A percentile compares a stretch with the other conserved stretches of the same genome.
phyloP scores from a whole-genome alignment of 2,329 filamentous ascomycete genomes.

The Mariannaea elegans region DNA sequence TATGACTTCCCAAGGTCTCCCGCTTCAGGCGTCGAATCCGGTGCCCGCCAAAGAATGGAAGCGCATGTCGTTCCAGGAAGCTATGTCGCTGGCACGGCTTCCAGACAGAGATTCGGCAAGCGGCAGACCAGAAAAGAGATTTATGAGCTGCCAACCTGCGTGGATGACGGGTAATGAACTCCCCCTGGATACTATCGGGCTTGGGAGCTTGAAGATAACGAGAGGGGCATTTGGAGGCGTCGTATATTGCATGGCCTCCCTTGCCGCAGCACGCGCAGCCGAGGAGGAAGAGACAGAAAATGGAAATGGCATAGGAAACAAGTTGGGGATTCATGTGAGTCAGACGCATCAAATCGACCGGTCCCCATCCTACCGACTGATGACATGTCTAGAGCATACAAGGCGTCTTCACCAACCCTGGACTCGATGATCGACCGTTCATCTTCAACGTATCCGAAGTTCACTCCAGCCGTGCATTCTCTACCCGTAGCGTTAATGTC shows the following conservation, averaged over 20 bases:
- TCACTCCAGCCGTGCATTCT: conserved; percentile 57
- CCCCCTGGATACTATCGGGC: conserved; percentile 38
- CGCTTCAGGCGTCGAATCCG: neutral
- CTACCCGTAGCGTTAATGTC: conserved; percentile 58
- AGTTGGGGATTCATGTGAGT: conserved; percentile 51
- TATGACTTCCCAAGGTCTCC: neutral
- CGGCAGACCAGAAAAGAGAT: conserved; percentile 29
- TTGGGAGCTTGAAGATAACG: conserved; percentile 21
- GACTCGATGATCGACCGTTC: conserved; percentile 59
- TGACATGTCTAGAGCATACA: conserved; percentile 49
- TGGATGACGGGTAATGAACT: conserved; percentile 46
- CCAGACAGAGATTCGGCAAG: conserved; percentile 20
- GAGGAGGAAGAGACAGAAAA: conserved; percentile 42
- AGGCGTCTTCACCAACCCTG: conserved; percentile 62
- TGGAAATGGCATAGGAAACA: conserved; percentile 22
- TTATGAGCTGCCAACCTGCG: conserved; percentile 45
- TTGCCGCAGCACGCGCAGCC: conserved; percentile 47
- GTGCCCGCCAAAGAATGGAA: conserved; percentile 26
- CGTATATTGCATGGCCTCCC: conserved; percentile 49
- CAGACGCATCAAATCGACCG: neutral
- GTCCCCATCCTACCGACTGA: neutral
- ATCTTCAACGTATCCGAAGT: conserved; percentile 59
- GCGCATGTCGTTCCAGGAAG: conserved; percentile 43
- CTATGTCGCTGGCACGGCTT: conserved; percentile 40
- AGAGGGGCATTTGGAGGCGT: conserved; percentile 49